Percentiles rank a stretch among this genome's conserved stretches.
phyloP scores from a whole-genome alignment of 371 early-diverging fungal species.

The Thermomucor indicae-seudaticae region DNA sequence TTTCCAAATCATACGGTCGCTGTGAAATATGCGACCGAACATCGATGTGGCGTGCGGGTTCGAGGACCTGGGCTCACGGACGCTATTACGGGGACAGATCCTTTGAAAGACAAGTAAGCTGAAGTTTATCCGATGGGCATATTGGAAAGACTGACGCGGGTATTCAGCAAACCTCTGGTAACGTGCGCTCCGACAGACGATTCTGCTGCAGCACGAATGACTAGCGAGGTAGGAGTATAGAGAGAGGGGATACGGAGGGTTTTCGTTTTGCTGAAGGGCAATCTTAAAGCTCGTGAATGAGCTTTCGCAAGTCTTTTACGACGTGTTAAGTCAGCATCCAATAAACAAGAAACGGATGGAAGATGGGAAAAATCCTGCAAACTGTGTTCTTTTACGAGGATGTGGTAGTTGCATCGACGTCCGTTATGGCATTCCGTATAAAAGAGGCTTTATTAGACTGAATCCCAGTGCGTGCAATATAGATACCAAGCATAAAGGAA shows the following conservation, averaged over 20 bases:
- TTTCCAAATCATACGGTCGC: slow-evolving; percentile 27
- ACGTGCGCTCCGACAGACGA: slow-evolving; percentile 32
- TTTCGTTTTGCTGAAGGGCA: neutral
- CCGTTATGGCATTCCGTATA: slow-evolving; percentile 1
- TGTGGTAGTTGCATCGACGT: slow-evolving; percentile 41
- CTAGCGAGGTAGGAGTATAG: slow-evolving; percentile 34
- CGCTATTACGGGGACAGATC: slow-evolving; percentile 53
- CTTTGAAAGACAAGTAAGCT: slow-evolving; percentile 45
- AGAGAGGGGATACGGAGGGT: too few species aligned
- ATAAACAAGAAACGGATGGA: slow-evolving; percentile 33
- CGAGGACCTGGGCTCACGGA: slow-evolving; percentile 44
- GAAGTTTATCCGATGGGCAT: too few species aligned
- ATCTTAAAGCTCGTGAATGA: slow-evolving; percentile 37
- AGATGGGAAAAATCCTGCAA: slow-evolving; percentile 37
- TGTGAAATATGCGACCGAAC: slow-evolving; percentile 16
- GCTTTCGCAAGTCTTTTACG: slow-evolving; percentile 29
- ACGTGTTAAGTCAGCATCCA: slow-evolving; percentile 29
- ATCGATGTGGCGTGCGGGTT: slow-evolving; percentile 25
- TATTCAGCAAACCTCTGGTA: slow-evolving; percentile 34
- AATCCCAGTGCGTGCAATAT: neutral
- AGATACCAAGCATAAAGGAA: slow-evolving; percentile 38
- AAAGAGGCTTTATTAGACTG: neutral
- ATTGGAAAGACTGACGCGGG: too few species aligned
- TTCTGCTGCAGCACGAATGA: slow-evolving; percentile 32
- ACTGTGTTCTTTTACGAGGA: slow-evolving; percentile 46